Conservation (phyloP, 768 basidiomycete species). For the Pleurotus citrinopileatus region DNA sequence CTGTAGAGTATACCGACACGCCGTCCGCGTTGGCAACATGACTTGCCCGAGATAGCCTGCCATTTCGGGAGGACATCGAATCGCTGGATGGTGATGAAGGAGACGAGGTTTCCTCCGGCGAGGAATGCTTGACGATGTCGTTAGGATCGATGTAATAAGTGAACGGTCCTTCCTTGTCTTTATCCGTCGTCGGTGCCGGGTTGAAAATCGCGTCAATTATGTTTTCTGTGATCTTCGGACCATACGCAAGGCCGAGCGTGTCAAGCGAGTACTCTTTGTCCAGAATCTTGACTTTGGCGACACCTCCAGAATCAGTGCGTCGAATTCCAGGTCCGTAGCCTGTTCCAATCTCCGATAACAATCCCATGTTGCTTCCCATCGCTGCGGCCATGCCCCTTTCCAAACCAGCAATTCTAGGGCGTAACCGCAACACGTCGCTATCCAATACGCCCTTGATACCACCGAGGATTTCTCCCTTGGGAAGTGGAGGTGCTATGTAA, state of each 20-base stretch:
- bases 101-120: not conserved
- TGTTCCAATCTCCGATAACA: not conserved
- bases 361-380: slow-evolving; percentile 27
- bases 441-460: slow-evolving; percentile 64
- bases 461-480: slow-evolving; percentile 69
- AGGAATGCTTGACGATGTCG: slow-evolving; percentile 4
- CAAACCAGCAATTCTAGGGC: slow-evolving; percentile 51
- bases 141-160: slow-evolving; percentile 32
- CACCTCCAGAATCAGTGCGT: not conserved
- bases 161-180: slow-evolving; percentile 37
- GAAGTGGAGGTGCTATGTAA: slow-evolving; percentile 65
- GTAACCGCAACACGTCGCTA: slow-evolving; percentile 49
- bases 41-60: not conserved
- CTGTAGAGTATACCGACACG: slow-evolving; percentile 9
- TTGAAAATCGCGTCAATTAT: slow-evolving; percentile 83
- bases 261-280: slow-evolving; percentile 29
- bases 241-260: slow-evolving; percentile 50
- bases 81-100: not conserved
- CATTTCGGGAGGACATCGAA: not conserved
- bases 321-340: slow-evolving; percentile 2
- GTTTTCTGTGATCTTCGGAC: slow-evolving; percentile 63
- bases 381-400: slow-evolving; percentile 38
- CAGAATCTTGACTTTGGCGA: slow-evolving; percentile 7
- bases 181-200: slow-evolving; percentile 49
- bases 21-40: slow-evolving; percentile 4